Percentiles rank a stretch among this genome's conserved stretches.
Conservation (phyloP, 202 grass and related monocot species). For the Setaria italica region DNA sequence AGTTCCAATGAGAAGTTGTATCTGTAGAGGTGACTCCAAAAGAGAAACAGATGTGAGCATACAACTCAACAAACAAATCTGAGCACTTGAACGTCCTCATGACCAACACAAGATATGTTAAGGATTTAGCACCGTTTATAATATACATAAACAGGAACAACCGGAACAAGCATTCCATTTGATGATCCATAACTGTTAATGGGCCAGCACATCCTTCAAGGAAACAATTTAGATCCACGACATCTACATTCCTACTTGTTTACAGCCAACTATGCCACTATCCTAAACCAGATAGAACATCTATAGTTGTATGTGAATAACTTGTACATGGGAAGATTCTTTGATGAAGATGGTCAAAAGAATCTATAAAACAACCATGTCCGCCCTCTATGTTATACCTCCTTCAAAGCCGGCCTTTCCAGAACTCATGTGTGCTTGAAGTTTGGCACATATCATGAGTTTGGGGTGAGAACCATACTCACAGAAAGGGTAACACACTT, state of each 20-base stretch:
- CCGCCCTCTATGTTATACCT: conserved; percentile 1
- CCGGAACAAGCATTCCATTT: neutral
- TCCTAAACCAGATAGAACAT: conserved; percentile 20
- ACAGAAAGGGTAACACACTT: conserved; percentile 13
- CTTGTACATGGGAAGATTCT: conserved; percentile 20
- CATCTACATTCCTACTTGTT: conserved; percentile 54
- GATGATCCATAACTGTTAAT: conserved; percentile 30
- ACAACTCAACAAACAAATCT: neutral
- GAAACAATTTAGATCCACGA: conserved; percentile 33
- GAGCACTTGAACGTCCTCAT: neutral
- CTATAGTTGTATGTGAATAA: conserved; percentile 20
- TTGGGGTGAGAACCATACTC: conserved; percentile 25
- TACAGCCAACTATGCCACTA: conserved; percentile 49
- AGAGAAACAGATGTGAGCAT: neutral
- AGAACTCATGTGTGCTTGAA: conserved; percentile 15
- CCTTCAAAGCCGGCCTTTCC: conserved; percentile 17
- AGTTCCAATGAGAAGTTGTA: neutral
- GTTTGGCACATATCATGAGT: conserved; percentile 16
- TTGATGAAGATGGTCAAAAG: conserved; percentile 35
- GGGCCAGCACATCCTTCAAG: conserved; percentile 7
- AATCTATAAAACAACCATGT: conserved; percentile 23
- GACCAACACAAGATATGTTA: neutral
- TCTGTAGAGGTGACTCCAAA: neutral
- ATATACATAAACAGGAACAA: conserved; percentile 6
- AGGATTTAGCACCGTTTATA: neutral